A percentile compares a stretch with the other conserved stretches of the same genome.
Evolutionary conservation across 441 rosid species (phyloP).

Genomic region (Populus hybrid): DNA sequence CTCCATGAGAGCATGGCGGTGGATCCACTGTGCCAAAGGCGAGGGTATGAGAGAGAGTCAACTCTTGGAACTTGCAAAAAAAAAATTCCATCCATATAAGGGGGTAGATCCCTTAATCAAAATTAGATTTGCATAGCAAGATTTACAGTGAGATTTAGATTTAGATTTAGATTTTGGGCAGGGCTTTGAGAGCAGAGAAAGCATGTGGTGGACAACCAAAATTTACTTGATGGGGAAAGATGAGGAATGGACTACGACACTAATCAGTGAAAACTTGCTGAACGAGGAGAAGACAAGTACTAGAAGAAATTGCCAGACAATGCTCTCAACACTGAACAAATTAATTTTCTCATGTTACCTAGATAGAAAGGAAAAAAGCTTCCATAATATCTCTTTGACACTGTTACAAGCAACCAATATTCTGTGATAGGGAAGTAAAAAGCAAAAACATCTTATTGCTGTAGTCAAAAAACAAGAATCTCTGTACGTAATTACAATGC

Average conservation of each 20-base stretch:
- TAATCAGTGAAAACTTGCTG: not conserved
- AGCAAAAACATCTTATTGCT: conserved; percentile 2
- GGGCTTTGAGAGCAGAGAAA: no score
- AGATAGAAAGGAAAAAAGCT: not conserved
- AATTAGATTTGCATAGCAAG: not conserved
- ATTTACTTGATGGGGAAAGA: not conserved
- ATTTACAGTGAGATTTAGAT: not conserved
- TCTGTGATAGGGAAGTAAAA: not conserved
- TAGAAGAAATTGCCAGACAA: conserved; percentile 6
- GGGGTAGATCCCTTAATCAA: conserved; percentile 1
- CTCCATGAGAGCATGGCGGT: no score
- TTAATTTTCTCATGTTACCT: not conserved
- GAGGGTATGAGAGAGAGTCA: not conserved
- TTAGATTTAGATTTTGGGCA: not conserved
- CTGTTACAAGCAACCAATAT: not conserved
- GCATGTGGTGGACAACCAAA: not conserved
- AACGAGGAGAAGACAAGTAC: not conserved
- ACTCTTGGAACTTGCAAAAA: conserved; percentile 6
- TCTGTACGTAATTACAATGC: conserved; percentile 13
- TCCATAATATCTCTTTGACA: not conserved
- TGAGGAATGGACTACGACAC: not conserved
- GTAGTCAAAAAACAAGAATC: conserved; percentile 12
- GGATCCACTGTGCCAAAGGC: no score
- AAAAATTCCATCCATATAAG: conserved; percentile 5
- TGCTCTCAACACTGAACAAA: not conserved